Percentiles rank a stretch among this genome's conserved stretches.
Evolutionary conservation across 805 yeast genomes (phyloP).

Genomic region (Sugiyamaella americana): DNA sequence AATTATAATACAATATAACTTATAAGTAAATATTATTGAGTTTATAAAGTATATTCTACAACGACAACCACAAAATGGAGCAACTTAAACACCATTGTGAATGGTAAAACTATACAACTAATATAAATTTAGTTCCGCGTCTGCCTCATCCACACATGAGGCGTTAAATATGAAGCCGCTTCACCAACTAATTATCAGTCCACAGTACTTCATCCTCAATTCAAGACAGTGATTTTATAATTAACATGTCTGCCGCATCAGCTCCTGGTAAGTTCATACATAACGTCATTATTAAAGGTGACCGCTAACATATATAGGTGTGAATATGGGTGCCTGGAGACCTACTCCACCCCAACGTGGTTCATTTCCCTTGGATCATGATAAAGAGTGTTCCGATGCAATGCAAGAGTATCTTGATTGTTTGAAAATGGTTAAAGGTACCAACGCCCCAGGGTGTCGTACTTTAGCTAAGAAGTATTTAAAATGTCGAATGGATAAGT

Average conservation of each 20-base stretch:
- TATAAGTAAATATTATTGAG: no score
- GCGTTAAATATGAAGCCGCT: no score
- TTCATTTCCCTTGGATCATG: slow-evolving; percentile 91
- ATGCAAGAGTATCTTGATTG: slow-evolving; percentile 77
- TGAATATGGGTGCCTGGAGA: slow-evolving; percentile 24
- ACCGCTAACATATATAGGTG: slow-evolving; percentile 21
- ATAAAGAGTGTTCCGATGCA: slow-evolving; percentile 66
- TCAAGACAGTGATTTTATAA: no score
- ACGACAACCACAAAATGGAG: no score
- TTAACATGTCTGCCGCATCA: slow-evolving; percentile 30
- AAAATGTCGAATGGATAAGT: slow-evolving; percentile 81
- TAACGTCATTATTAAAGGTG: background rate
- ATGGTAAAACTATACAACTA: no score
- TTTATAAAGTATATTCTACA: no score
- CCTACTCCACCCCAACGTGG: slow-evolving; percentile 97
- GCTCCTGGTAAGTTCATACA: slow-evolving; percentile 15
- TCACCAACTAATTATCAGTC: no score
- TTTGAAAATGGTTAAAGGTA: slow-evolving; percentile 67
- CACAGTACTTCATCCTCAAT: no score
- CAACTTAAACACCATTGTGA: no score
- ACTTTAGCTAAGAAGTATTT: slow-evolving; percentile 74
- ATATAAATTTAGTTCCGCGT: no score
- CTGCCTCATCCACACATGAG: no score
- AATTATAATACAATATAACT: no score
- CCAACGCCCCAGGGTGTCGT: slow-evolving; percentile 89